Evolutionary conservation across 1,284 basidiomycete genomes (phyloP).

Genomic region (Golubevia sp.): DNA sequence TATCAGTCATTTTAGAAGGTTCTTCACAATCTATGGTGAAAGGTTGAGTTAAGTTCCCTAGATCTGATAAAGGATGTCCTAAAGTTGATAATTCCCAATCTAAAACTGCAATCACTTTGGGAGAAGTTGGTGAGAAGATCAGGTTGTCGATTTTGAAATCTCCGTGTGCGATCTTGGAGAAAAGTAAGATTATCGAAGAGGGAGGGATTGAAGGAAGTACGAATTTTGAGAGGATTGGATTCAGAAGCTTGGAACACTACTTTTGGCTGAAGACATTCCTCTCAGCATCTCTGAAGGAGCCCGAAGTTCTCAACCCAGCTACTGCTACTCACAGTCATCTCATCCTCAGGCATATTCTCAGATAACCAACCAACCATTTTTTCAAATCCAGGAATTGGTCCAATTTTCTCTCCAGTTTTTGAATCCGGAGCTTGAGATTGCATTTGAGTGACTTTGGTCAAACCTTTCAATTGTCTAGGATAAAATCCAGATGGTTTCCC

Average conservation of each 20-base stretch:
- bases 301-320: too few species aligned
- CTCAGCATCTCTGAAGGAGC: too few species aligned
- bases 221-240: too few species aligned
- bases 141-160: conserved; percentile 97
- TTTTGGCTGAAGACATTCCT: too few species aligned
- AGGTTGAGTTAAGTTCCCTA: conserved; percentile 84
- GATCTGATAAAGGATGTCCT: conserved; percentile 73
- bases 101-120: conserved; percentile 87
- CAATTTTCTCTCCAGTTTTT: conserved; percentile 21
- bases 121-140: conserved; percentile 89
- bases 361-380: conserved; percentile 23
- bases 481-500: conserved; percentile 35
- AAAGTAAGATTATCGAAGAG: not conserved
- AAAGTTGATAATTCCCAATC: conserved; percentile 93
- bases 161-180: conserved; percentile 89
- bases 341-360: conserved; percentile 29
- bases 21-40: conserved; percentile 24
- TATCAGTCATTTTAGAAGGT: conserved; percentile 13
- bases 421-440: conserved; percentile 27
- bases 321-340: conserved; percentile 21
- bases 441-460: conserved; percentile 16
- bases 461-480: conserved; percentile 30
- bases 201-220: not conserved
- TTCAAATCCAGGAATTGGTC: conserved; percentile 23
- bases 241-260: too few species aligned